Evolutionary conservation across 2,329 filamentous ascomycete genomes (phyloP).

Genomic region (Nakataea oryzae): DNA sequence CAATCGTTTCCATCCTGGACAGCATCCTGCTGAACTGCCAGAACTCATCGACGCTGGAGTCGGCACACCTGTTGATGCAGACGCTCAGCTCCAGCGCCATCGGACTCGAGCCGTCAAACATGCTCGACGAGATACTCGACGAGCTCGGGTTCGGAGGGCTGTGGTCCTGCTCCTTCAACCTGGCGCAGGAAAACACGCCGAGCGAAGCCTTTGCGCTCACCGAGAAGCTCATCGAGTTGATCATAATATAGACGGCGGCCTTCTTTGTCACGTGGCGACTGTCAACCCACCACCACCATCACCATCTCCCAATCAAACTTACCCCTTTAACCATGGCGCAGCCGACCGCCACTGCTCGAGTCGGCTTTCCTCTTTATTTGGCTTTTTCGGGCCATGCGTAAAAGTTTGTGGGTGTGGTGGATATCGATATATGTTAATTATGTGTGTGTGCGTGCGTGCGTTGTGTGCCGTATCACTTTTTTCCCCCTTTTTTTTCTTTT

Average conservation of each 20-base stretch:
- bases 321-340: too few species aligned
- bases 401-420: too few species aligned
- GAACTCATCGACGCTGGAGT: constrained; percentile 46
- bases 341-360: background rate
- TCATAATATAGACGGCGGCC: background rate
- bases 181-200: constrained; percentile 30
- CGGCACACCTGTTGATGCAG: constrained; percentile 49
- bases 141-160: constrained; percentile 54
- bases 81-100: constrained; percentile 44
- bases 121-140: constrained; percentile 42
- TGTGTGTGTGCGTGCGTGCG: background rate
- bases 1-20: constrained; percentile 48
- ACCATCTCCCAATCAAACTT: too few species aligned
- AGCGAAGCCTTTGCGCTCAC: constrained; percentile 42
- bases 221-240: constrained; percentile 51
- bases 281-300: background rate
- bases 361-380: background rate
- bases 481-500: too few species aligned
- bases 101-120: constrained; percentile 33
- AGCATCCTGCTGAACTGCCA: constrained; percentile 54
- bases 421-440: too few species aligned
- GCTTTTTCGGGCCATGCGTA: background rate
- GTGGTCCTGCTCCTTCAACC: constrained; percentile 45
- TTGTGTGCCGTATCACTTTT: too few species aligned
- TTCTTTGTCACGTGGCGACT: background rate